Conservation (phyloP, 441 rosid genomes). For the Eugenia klotzschiana region DNA sequence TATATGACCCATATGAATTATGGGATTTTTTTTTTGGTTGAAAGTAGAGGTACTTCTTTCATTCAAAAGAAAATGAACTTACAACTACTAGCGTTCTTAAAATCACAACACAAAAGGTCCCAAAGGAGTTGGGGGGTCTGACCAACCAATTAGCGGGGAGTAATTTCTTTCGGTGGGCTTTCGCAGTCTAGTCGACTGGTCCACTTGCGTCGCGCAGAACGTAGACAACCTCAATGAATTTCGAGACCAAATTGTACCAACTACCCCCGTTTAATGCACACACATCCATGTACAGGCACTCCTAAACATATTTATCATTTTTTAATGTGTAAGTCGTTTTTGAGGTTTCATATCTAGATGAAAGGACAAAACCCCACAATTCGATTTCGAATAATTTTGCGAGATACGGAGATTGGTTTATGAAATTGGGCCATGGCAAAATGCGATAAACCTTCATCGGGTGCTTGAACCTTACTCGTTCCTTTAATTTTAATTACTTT, state of each 20-base stretch:
- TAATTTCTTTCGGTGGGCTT: too few relatives aligned
- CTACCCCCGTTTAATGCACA: not conserved
- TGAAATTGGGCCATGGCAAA: not conserved
- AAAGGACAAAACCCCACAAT: not conserved
- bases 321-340: not conserved
- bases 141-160: too few relatives aligned
- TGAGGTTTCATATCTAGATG: not conserved
- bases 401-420: not conserved
- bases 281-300: not conserved
- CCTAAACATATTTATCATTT: not conserved
- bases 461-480: not conserved
- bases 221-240: too few relatives aligned
- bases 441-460: not conserved
- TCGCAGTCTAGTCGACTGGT: too few relatives aligned
- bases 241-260: not conserved
- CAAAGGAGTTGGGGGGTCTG: too few relatives aligned
- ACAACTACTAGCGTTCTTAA: too few relatives aligned
- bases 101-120: too few relatives aligned
- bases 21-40: too few relatives aligned
- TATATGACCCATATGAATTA: not conserved
- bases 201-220: too few relatives aligned
- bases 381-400: not conserved
- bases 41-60: too few relatives aligned
- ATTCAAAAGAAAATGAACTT: too few relatives aligned
- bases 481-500: not conserved